Evolutionary conservation across 1,284 basidiomycete species (phyloP).

Genomic region (Ganoderma meredithae): DNA sequence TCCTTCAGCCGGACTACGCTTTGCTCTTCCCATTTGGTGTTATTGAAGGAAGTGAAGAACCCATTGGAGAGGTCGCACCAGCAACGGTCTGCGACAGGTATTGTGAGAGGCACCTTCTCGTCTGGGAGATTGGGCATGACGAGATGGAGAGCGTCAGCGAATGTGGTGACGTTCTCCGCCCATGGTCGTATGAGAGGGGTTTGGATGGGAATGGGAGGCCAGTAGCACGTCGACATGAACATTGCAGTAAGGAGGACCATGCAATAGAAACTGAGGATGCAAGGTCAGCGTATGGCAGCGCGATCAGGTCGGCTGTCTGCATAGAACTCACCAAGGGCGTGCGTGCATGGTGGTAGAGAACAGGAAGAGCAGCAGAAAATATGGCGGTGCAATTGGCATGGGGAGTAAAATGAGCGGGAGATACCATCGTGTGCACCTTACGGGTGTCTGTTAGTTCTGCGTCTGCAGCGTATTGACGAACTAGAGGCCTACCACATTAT

Average conservation of each 20-base stretch:
- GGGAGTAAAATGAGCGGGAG: conserved; percentile 78
- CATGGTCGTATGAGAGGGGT: conserved; percentile 67
- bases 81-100: conserved; percentile 75
- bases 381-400: conserved; percentile 79
- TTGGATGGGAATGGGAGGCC: conserved; percentile 77
- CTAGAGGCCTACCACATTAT: conserved; percentile 44
- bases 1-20: conserved; percentile 58
- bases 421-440: conserved; percentile 85
- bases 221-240: conserved; percentile 85
- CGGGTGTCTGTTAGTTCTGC: neutral
- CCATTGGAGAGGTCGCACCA: conserved; percentile 77
- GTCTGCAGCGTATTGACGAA: neutral
- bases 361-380: conserved; percentile 76
- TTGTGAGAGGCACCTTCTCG: conserved; percentile 49
- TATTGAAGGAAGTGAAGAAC: conserved; percentile 77
- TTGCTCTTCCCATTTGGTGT: conserved; percentile 72
- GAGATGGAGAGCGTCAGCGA: conserved; percentile 64
- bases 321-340: conserved; percentile 70
- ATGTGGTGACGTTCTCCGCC: conserved; percentile 73
- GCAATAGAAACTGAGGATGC: conserved; percentile 73
- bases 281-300: conserved; percentile 4
- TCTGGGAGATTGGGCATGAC: conserved; percentile 40
- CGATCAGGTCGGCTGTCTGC: conserved; percentile 5
- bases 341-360: conserved; percentile 79
- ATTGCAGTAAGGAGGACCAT: conserved; percentile 78